Evolutionary conservation across 129 eudicot species (phyloP).

Genomic region (Rutidosis leptorrhynchoides): DNA sequence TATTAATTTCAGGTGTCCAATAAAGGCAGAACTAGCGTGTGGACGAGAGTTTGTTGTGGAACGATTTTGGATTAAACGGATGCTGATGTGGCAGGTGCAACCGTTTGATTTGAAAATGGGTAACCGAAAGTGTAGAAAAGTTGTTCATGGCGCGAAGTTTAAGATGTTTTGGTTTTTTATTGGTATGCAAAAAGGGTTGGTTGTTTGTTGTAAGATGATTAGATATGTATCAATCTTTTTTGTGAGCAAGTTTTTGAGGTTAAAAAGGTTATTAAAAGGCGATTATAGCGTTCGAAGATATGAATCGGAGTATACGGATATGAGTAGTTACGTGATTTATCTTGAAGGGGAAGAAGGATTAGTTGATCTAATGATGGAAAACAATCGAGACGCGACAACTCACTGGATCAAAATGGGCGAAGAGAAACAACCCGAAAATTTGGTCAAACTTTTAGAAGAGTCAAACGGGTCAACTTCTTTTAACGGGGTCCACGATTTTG

Average conservation of each 20-base stretch:
- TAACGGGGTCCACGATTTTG: constrained; percentile 46
- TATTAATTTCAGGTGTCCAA: constrained; percentile 40
- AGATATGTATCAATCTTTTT: constrained; percentile 34
- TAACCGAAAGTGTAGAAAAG: constrained; percentile 37
- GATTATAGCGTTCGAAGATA: constrained; percentile 12
- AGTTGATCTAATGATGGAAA: constrained; percentile 48
- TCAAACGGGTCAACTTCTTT: constrained; percentile 26
- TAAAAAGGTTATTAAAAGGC: constrained; percentile 16
- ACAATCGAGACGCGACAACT: constrained; percentile 41
- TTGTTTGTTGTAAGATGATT: constrained; percentile 42
- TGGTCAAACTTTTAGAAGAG: constrained; percentile 41
- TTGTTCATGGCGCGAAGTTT: constrained; percentile 33
- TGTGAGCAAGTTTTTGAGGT: constrained; percentile 23
- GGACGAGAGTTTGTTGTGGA: constrained; percentile 42
- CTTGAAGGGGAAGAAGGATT: constrained; percentile 76
- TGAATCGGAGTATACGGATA: constrained; percentile 21
- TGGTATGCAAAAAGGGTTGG: constrained; percentile 34
- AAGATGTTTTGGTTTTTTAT: constrained; percentile 30
- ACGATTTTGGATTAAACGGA: constrained; percentile 40
- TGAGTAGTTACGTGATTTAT: constrained; percentile 57
- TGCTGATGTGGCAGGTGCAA: constrained; percentile 46
- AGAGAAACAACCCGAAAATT: constrained; percentile 50
- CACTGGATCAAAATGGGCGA: constrained; percentile 55
- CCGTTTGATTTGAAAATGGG: constrained; percentile 30
- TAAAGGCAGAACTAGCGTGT: constrained; percentile 24